Evolutionary conservation across 108 stramenopile genomes (phyloP).

Genomic region (Cyclotella baltica): DNA sequence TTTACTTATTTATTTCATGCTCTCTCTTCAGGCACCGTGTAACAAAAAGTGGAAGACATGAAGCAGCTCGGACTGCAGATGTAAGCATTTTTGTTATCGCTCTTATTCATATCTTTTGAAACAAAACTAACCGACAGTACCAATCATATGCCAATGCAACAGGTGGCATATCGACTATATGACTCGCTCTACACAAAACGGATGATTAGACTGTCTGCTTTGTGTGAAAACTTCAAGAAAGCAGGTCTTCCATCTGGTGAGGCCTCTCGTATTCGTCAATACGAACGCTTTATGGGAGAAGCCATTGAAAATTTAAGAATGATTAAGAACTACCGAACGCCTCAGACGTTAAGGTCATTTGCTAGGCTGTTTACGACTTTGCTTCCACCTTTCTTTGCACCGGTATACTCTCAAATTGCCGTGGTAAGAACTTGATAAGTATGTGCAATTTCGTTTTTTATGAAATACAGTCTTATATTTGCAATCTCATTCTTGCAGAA

Average conservation of each 20-base stretch:
- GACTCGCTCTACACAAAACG: slow-evolving; percentile 56
- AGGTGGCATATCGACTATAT: slow-evolving; percentile 56
- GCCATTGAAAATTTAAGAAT: slow-evolving; percentile 66
- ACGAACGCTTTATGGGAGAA: slow-evolving; percentile 61
- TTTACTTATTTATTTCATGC: background rate
- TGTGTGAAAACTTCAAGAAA: slow-evolving; percentile 63
- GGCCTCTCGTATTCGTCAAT: slow-evolving; percentile 79
- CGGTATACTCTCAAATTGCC: slow-evolving; percentile 77
- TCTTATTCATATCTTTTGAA: background rate
- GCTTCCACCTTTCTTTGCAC: slow-evolving; percentile 76
- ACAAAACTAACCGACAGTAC: too few species aligned
- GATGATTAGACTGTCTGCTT: slow-evolving; percentile 43
- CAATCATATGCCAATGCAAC: too few species aligned
- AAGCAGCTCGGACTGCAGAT: slow-evolving; percentile 56
- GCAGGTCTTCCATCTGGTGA: slow-evolving; percentile 74
- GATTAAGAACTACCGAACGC: slow-evolving; percentile 84
- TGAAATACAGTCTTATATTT: background rate
- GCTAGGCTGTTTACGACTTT: slow-evolving; percentile 69
- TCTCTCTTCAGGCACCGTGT: slow-evolving; percentile 55
- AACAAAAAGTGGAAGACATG: slow-evolving; percentile 46
- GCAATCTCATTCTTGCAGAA: slow-evolving; percentile 13
- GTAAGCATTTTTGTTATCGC: background rate
- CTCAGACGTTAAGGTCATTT: slow-evolving; percentile 78
- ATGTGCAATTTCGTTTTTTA: background rate
- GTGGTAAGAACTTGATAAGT: slow-evolving; percentile 3